Conservation (phyloP, 2,329 filamentous ascomycete species). For the Fusarium clavum region DNA sequence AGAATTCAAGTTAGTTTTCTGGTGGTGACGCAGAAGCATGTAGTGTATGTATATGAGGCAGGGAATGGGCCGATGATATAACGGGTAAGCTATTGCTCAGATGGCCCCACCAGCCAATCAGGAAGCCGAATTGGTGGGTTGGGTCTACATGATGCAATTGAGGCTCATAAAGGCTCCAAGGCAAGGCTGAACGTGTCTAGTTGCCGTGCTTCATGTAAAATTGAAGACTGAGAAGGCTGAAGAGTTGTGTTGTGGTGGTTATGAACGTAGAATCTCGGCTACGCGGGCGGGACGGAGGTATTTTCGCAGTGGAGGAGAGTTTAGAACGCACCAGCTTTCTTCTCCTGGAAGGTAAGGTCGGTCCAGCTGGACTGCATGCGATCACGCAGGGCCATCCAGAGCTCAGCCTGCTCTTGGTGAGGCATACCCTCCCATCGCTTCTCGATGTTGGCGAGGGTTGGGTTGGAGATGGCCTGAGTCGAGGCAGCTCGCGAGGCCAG, state of each 20-base stretch:
- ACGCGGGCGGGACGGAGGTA: conserved; percentile 48
- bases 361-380: conserved; percentile 99
- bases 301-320: conserved; percentile 47
- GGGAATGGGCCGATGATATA: conserved; percentile 28
- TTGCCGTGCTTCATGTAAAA: conserved; percentile 29
- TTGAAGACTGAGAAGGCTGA: conserved; percentile 24
- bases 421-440: conserved; percentile 99
- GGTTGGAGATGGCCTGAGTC: conserved; percentile 96
- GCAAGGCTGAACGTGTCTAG: conserved; percentile 37
- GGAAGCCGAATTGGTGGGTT: conserved; percentile 35
- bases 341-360: conserved; percentile 94
- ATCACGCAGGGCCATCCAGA: conserved; percentile 98
- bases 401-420: conserved; percentile 97
- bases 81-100: conserved; percentile 29
- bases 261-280: conserved; percentile 41
- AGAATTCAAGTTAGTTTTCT: conserved; percentile 54
- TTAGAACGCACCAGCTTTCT: conserved; percentile 91
- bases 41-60: conserved; percentile 19
- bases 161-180: conserved; percentile 29
- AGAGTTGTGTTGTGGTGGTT: conserved; percentile 19
- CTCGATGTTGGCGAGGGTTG: conserved; percentile 97
- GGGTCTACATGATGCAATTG: conserved; percentile 46
- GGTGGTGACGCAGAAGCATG: conserved; percentile 25
- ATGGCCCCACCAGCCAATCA: conserved; percentile 39
- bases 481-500: conserved; percentile 67